Base-by-base conservation (phyloP, 129 eudicot species). In the Helichrysum umbraculigerum region DNA sequence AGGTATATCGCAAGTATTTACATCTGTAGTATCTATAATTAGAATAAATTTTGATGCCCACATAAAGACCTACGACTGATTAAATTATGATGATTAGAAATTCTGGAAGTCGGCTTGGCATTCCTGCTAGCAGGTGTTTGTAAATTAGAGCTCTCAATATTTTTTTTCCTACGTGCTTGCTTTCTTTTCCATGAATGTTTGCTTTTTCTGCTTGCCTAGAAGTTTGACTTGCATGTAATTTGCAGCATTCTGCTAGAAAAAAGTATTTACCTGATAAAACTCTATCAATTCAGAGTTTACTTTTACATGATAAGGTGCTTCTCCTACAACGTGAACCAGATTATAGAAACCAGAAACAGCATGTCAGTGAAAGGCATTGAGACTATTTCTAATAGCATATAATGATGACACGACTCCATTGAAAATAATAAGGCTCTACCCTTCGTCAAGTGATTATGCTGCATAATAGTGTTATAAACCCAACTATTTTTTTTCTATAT, bases 21-120 rank as follows among this genome's bases (percentile, higher is more conserved):
- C 59, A 51, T 79, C 68, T 72, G 66, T 51, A 64, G 63, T 9
- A 71, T 79, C 73, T 62, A 59, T 52, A 17, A 12, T 25, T 64
- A 20, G 30, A 28, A 19, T 59, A 58, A 12, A 47, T 47, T 47
- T 6, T 12, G 54, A 4, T 47, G 3, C 54, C 54, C n/a, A 14
- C 14, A 44, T 44, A 0, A 14, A 47, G 3, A 47, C 14, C 52
- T 44, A 44, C 0, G 52, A 60, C 66, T 60, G 33, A 60, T 8
- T 0, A 7, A 20, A 29, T 9, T 21, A 22, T 44, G 34, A 4
- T 4, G 33, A 9, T 60, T 60, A n/a, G 7, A 3, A 16, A 20
- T 58, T 6, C 63, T 58, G 63, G 63, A 58, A 58, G 63, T 8
- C 63, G 20, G 11, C 63, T 58, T 58, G 9, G 47, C 12, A 39